phyloP scores from a whole-genome alignment of 345 rosid genomes.

The Brassica incana region DNA sequence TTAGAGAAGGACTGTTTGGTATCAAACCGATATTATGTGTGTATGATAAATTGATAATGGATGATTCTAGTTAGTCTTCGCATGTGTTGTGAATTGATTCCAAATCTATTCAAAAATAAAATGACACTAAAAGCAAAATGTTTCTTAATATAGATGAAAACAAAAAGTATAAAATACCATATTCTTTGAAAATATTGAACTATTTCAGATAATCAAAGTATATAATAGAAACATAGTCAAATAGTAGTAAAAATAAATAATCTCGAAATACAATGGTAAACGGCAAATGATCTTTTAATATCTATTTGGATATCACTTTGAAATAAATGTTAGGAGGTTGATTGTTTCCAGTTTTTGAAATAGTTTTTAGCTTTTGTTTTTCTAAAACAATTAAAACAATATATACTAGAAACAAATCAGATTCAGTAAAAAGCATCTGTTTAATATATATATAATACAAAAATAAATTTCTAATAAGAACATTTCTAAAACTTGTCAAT shows the following conservation, averaged over 20 bases:
- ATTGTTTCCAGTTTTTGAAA: no score
- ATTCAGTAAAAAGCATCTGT: no score
- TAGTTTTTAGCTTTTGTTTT: no score
- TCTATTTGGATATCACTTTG: no score
- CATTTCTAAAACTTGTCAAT: no score
- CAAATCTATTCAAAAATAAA: neutral
- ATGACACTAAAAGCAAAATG: neutral
- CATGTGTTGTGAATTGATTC: neutral
- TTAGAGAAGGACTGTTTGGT: neutral
- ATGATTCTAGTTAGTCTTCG: neutral
- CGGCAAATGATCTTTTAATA: neutral
- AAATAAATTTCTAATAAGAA: no score
- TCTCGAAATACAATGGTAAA: no score
- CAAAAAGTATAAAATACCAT: neutral
- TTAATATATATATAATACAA: no score
- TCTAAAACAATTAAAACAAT: no score
- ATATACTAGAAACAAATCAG: no score
- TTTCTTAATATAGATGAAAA: neutral
- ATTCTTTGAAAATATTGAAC: neutral
- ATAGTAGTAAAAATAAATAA: neutral
- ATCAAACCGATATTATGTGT: neutral
- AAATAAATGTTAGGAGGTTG: neutral
- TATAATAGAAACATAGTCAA: neutral
- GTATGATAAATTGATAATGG: neutral
- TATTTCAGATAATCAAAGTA: neutral